A percentile compares a stretch with the other conserved stretches of the same genome.
These are phyloP conservation scores for Xylariales sp. DNA, from an alignment of 2,329 filamentous ascomycete species.

Conservation along the genomic window DNA sequence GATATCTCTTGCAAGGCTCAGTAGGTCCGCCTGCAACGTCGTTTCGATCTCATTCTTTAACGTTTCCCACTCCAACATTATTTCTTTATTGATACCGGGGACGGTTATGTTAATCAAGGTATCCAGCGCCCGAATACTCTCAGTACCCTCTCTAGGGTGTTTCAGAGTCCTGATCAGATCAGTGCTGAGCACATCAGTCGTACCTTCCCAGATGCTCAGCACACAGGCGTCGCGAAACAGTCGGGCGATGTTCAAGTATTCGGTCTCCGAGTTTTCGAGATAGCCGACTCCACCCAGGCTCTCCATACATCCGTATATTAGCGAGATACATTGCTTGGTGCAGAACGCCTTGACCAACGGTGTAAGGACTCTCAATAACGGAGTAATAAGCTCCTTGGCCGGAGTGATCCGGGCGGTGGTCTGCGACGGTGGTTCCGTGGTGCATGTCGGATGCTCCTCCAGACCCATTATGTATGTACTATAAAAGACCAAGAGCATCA, in stretches of 20 bases:
- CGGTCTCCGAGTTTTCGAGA: constrained; percentile 55
- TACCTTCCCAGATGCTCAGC: constrained; percentile 61
- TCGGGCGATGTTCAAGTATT: constrained; percentile 61
- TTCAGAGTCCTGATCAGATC: constrained; percentile 45
- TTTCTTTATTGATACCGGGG: constrained; percentile 21
- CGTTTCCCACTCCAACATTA: constrained; percentile 33
- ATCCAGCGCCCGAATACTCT: constrained; percentile 38
- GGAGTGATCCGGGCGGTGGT: constrained; percentile 11
- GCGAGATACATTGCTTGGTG: constrained; percentile 43
- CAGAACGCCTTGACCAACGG: constrained; percentile 57
- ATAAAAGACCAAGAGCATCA: constrained; percentile 20
- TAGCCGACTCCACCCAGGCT: constrained; percentile 63
- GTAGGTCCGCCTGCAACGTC: constrained; percentile 32
- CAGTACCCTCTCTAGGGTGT: constrained; percentile 33
- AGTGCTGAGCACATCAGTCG: constrained; percentile 63
- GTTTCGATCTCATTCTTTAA: constrained; percentile 33
- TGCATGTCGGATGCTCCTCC: constrained; percentile 13
- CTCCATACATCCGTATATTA: constrained; percentile 57
- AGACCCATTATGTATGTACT: constrained; percentile 39
- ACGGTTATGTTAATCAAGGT: constrained; percentile 29
- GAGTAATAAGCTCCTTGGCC: constrained; percentile 8
- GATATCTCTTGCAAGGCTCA: constrained; percentile 41
- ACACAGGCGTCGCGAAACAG: constrained; percentile 62
- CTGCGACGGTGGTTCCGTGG: neutral
- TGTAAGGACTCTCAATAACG: constrained; percentile 52